Percentiles rank a stretch among this genome's conserved stretches.
Conservation (phyloP, 164 flowering plant genomes). For the Kalanchoe fedtschenkoi region DNA sequence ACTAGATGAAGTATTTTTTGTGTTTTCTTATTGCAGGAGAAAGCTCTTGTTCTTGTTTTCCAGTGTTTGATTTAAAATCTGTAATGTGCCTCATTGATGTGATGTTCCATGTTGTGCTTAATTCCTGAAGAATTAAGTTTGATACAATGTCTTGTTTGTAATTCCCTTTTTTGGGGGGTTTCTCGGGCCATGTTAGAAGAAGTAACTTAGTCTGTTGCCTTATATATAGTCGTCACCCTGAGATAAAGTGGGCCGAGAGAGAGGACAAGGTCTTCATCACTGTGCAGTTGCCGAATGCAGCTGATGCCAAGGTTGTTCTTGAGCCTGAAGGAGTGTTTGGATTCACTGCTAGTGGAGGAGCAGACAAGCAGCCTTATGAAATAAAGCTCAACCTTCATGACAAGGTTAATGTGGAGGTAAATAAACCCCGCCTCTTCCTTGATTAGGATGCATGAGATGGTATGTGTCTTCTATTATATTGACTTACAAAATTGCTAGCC, state of each 20-base stretch:
- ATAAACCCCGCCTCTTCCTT: not conserved
- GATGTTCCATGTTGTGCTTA: no score
- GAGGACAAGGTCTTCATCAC: constrained; percentile 66
- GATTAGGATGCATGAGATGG: no score
- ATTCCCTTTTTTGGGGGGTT: no score
- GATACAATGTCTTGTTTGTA: no score
- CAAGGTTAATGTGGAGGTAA: constrained; percentile 88
- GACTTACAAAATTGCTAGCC: no score
- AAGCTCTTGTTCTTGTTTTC: no score
- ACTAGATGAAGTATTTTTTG: no score
- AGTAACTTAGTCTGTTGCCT: not conserved
- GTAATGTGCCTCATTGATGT: no score
- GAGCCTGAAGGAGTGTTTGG: constrained; percentile 72
- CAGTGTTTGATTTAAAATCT: no score
- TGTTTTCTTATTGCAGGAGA: no score
- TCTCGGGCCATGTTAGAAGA: not conserved
- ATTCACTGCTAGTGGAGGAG: constrained; percentile 66
- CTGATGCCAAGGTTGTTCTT: constrained; percentile 62
- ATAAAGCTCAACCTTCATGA: constrained; percentile 66
- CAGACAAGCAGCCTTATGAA: constrained; percentile 50
- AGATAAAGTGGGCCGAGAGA: constrained; percentile 96
- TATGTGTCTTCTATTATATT: no score
- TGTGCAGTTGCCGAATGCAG: constrained; percentile 64
- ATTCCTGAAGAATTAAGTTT: no score
- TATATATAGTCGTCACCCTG: constrained; percentile 72